phyloP scores from a whole-genome alignment of 495 filamentous ascomycete genomes.

The Aspergillus egyptiacus region DNA sequence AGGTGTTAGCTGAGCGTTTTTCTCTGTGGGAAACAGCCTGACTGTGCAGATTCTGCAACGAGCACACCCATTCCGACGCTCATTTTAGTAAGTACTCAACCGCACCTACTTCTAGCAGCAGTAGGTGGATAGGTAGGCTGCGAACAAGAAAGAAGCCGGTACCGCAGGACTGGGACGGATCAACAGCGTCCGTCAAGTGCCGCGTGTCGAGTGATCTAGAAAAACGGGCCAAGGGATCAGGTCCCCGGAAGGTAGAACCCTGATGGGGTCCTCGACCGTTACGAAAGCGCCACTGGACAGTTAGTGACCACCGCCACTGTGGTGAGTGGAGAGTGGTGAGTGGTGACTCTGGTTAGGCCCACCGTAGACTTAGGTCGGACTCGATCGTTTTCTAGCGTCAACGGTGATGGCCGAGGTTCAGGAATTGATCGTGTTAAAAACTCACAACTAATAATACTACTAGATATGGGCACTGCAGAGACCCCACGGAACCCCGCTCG shows the following conservation, averaged over 20 bases:
- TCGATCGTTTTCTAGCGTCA: too few species aligned
- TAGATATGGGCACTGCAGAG: too few species aligned
- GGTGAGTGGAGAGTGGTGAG: slow-evolving; percentile 54
- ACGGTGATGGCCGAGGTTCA: too few species aligned
- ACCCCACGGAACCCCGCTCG: too few species aligned
- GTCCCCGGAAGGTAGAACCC: slow-evolving; percentile 39
- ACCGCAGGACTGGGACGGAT: slow-evolving; percentile 52
- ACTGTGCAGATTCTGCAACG: slow-evolving; percentile 37
- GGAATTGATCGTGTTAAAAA: too few species aligned
- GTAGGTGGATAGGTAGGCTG: slow-evolving; percentile 32
- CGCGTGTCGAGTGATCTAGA: slow-evolving; percentile 53
- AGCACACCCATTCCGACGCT: slow-evolving; percentile 26
- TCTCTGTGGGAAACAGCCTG: too few species aligned
- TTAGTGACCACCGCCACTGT: slow-evolving; percentile 55
- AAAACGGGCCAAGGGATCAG: slow-evolving; percentile 58
- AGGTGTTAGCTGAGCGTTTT: too few species aligned
- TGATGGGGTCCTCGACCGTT: slow-evolving; percentile 57
- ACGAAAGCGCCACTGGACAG: too few species aligned
- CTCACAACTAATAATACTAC: too few species aligned
- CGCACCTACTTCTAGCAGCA: too few species aligned
- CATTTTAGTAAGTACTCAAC: not conserved
- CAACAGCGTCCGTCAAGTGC: slow-evolving; percentile 37
- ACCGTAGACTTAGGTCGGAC: too few species aligned
- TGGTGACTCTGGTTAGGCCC: slow-evolving; percentile 7
- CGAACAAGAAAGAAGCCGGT: slow-evolving; percentile 57